Evolutionary conservation across 345 rosid genomes (phyloP).

Genomic region (Sisymbrium irio): DNA sequence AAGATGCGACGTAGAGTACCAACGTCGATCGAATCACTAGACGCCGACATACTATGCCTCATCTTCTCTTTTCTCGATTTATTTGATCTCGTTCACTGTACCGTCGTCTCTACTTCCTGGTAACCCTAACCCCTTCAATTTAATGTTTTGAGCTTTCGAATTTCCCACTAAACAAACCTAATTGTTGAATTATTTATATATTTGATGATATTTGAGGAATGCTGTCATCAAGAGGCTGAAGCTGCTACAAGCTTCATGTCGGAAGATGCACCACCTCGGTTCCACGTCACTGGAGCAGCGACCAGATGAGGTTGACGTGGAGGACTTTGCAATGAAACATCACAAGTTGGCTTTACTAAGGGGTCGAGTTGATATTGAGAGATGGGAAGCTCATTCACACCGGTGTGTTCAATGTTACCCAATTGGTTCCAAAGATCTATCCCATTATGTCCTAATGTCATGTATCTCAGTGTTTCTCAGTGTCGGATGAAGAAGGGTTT

Average conservation of each 20-base stretch:
- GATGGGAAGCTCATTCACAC: conserved; percentile 77
- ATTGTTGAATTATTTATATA: neutral
- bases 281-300: conserved; percentile 33
- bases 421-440: no score
- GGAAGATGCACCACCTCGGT: conserved; percentile 40
- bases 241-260: conserved; percentile 51
- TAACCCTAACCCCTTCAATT: conserved; percentile 25
- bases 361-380: conserved; percentile 53
- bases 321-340: conserved; percentile 62
- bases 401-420: no score
- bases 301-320: conserved; percentile 40
- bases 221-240: conserved; percentile 45
- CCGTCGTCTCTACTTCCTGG: conserved; percentile 83
- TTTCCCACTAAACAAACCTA: neutral
- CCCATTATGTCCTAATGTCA: conserved; percentile 15
- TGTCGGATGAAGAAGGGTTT: conserved; percentile 83
- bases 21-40: conserved; percentile 44
- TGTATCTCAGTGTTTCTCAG: conserved; percentile 59
- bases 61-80: conserved; percentile 73
- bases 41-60: conserved; percentile 53
- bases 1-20: conserved; percentile 45
- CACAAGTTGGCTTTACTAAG: conserved; percentile 51
- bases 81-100: conserved; percentile 75
- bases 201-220: conserved; percentile 42
- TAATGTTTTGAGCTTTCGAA: neutral